A percentile compares a stretch with the other conserved stretches of the same genome.
phyloP scores from a whole-genome alignment of 1,284 basidiomycete species.

The Inonotus hispidus region DNA sequence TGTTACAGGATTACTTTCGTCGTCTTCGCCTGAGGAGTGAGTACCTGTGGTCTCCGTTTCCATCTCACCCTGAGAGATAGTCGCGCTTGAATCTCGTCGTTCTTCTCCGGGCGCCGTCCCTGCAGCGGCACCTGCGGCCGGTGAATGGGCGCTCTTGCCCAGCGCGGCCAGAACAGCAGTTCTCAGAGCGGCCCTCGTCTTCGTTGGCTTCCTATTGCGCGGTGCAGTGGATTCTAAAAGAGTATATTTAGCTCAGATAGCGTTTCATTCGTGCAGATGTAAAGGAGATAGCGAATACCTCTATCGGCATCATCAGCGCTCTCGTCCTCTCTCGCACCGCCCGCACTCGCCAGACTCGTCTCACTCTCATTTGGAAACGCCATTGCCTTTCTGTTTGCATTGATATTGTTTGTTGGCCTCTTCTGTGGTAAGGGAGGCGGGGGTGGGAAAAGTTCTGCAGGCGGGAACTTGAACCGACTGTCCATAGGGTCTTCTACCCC shows the following conservation, averaged over 20 bases:
- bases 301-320: not conserved
- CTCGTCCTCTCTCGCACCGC: constrained; percentile 42
- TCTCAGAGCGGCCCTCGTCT: constrained; percentile 29
- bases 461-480: constrained; percentile 12
- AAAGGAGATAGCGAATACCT: not conserved
- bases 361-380: constrained; percentile 17
- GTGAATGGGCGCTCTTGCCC: constrained; percentile 7
- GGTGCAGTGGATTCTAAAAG: constrained; percentile 62
- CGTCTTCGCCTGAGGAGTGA: not conserved
- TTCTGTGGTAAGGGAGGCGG: constrained; percentile 8
- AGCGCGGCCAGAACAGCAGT: constrained; percentile 4
- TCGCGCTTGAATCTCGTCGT: not conserved
- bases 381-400: not conserved
- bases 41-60: not conserved
- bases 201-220: constrained; percentile 35
- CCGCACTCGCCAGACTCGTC: constrained; percentile 57
- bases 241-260: not conserved
- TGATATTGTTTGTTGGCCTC: not conserved
- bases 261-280: not conserved
- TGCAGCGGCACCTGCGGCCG: not conserved
- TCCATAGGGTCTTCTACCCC: not conserved
- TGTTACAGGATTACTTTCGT: constrained; percentile 19
- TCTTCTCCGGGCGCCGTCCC: not conserved
- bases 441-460: constrained; percentile 12
- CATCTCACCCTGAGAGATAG: not conserved